phyloP scores from a whole-genome alignment of 1,284 basidiomycete genomes.

The Ganoderma sp. region DNA sequence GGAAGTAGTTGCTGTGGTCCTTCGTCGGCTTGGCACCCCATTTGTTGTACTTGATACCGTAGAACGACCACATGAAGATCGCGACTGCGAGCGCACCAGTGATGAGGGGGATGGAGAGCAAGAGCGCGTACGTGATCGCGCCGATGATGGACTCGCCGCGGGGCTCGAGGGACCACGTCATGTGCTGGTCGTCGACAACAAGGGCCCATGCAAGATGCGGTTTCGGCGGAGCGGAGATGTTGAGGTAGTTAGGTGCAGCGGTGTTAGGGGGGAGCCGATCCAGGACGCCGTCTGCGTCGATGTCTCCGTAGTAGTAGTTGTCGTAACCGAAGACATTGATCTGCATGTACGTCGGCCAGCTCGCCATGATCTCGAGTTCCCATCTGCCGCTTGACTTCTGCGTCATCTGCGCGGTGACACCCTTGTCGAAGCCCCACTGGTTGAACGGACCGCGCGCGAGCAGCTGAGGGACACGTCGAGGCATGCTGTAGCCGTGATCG shows the following conservation, averaged over 20 bases:
- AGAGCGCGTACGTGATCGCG: conserved; percentile 83
- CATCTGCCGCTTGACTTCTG: conserved; percentile 62
- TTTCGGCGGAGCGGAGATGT: conserved; percentile 83
- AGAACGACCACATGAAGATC: conserved; percentile 94
- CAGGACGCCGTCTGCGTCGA: conserved; percentile 84
- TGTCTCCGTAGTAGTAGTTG: conserved; percentile 90
- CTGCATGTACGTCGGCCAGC: conserved; percentile 88
- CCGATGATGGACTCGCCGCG: conserved; percentile 82
- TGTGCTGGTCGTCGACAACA: conserved; percentile 74
- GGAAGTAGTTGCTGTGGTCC: conserved; percentile 73
- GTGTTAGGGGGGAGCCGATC: conserved; percentile 91
- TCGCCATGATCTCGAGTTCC: conserved; percentile 84
- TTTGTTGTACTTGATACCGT: conserved; percentile 92
- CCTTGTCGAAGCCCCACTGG: conserved; percentile 87
- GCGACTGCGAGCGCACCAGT: conserved; percentile 83
- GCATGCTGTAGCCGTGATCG: conserved; percentile 64
- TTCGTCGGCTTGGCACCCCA: conserved; percentile 81
- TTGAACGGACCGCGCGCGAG: conserved; percentile 89
- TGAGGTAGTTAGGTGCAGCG: conserved; percentile 83
- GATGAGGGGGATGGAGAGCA: conserved; percentile 81
- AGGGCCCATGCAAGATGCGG: conserved; percentile 88
- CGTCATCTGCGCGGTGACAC: conserved; percentile 71
- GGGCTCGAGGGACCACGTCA: conserved; percentile 80
- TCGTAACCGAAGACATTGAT: conserved; percentile 89
- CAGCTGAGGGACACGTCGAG: conserved; percentile 84